Conservation (phyloP, 495 filamentous ascomycete species). For the Aspergillus saccharolyticus region DNA sequence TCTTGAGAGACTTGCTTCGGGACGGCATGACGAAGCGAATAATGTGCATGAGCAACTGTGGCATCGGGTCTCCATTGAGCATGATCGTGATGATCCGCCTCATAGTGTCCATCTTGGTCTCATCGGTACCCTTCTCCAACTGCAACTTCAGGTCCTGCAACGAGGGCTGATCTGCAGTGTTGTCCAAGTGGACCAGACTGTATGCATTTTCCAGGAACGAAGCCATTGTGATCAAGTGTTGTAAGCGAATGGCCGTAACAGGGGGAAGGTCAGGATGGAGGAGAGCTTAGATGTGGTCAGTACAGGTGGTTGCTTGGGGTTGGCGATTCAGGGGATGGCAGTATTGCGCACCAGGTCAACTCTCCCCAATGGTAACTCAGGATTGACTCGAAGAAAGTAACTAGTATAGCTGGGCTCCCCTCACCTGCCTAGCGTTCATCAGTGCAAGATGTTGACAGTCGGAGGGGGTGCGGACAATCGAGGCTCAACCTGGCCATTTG, state of each 20-base stretch:
- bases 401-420: conserved; percentile 38
- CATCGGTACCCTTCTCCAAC: conserved; percentile 95
- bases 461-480: conserved; percentile 21
- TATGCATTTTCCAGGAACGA: conserved; percentile 90
- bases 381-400: conserved; percentile 17
- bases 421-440: conserved; percentile 40
- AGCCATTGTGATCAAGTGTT: conserved; percentile 64
- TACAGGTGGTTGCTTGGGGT: conserved; percentile 35
- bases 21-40: conserved; percentile 99
- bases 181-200: conserved; percentile 93
- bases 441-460: conserved; percentile 26
- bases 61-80: conserved; percentile 97
- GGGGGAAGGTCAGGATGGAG: conserved; percentile 21
- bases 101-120: conserved; percentile 97
- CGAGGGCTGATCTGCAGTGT: conserved; percentile 83
- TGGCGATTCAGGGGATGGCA: conserved; percentile 22
- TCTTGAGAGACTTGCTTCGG: conserved; percentile 94
- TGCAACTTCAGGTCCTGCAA: conserved; percentile 87
- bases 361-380: conserved; percentile 25
- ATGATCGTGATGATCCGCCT: conserved; percentile 93
- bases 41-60: conserved; percentile 96
- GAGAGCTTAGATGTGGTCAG: conserved; percentile 36
- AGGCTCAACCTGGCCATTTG: conserved; percentile 43
- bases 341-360: conserved; percentile 21
- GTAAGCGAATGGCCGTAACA: conserved; percentile 15